Evolutionary conservation across 805 yeast genomes (phyloP), one percentile per base, ranked within the genome.

Genomic region (Candida maesae): DNA sequence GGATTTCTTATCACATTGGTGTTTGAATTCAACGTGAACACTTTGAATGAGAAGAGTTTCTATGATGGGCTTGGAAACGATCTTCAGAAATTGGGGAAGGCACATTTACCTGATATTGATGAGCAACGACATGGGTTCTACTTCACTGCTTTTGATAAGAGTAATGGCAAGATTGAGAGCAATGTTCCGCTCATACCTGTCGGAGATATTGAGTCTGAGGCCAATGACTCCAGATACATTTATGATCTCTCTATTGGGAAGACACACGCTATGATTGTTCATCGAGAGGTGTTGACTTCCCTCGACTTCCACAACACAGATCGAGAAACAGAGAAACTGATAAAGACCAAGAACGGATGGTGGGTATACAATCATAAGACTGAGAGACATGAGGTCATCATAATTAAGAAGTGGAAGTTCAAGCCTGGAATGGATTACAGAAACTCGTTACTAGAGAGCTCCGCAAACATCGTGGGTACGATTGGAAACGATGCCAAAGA

Each of bases 301-400:
- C 33, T 35, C 20, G 45, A 35, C 33, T 18, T 38, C 24, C 5
- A 12, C n/a, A 35, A 28, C 24, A 20, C 14, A 13, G 43, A 36
- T 3, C 17, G 18, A 14, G 47, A 42, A 33, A 4, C 39, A 12
- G 60, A 56, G 28, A 50, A 38, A 26, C 38, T 56, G 10, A 41
- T 38, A 17, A 41, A 51, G 6, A 45, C 49, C 9, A 45, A 44
- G 20, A 49, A 49, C 33, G 55, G 55, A 2, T 56, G 60, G 60
- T 56, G 59, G 58, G 39, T 51, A 6, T 53, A 47, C 30, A 35
- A 39, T 31, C 42, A 45, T 19, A 30, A 41, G 19, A 16, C 18
- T 2, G 33, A 28, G 1, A 40, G 40, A 6, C 36, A 35, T 13
- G 40, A 36, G 3, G 42, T 52, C 6, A 34, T 49, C 27, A 50